phyloP scores from a whole-genome alignment of 176 grass and related monocot genomes.

The Alopecurus myosuroides region DNA sequence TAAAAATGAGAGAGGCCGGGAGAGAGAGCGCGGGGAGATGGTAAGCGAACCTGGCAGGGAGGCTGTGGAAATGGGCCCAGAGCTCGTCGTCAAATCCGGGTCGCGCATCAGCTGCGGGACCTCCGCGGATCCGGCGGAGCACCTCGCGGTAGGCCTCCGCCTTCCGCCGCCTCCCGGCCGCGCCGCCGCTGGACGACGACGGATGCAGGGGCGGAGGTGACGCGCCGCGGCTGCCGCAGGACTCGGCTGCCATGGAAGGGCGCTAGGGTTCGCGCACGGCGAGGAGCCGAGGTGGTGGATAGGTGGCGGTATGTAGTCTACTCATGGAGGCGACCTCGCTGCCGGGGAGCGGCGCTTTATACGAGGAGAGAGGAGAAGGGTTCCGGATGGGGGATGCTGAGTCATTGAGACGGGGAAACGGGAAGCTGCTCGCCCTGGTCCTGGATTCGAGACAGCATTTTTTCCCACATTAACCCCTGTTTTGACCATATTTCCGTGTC shows the following conservation, averaged over 20 bases:
- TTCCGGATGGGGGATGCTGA: conserved; percentile 5
- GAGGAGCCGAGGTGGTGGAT: background rate
- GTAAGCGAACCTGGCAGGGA: conserved; percentile 40
- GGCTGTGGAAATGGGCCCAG: conserved; percentile 66
- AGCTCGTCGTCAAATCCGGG: conserved; percentile 45
- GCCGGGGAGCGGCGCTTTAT: conserved; percentile 35
- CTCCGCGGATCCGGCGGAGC: conserved; percentile 42
- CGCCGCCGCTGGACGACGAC: conserved; percentile 16
- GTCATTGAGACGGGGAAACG: conserved; percentile 49
- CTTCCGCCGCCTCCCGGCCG: conserved; percentile 31
- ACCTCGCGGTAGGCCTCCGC: conserved; percentile 56
- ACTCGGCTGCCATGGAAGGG: conserved; percentile 44
- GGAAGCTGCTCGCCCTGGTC: conserved; percentile 33
- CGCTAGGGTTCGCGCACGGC: conserved; percentile 8
- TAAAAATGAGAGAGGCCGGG: background rate
- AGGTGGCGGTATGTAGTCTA: background rate
- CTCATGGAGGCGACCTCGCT: conserved; percentile 26
- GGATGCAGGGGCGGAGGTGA: conserved; percentile 16
- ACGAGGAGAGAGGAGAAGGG: conserved; percentile 18
- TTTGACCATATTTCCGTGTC: background rate
- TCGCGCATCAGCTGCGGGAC: background rate
- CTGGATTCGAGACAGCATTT: background rate
- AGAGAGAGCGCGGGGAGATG: background rate
- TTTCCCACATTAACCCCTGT: background rate
- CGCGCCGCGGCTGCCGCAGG: conserved; percentile 53